Evolutionary conservation across 208 protist species (phyloP).

Genomic region (Endotrypanum monterogeii): DNA sequence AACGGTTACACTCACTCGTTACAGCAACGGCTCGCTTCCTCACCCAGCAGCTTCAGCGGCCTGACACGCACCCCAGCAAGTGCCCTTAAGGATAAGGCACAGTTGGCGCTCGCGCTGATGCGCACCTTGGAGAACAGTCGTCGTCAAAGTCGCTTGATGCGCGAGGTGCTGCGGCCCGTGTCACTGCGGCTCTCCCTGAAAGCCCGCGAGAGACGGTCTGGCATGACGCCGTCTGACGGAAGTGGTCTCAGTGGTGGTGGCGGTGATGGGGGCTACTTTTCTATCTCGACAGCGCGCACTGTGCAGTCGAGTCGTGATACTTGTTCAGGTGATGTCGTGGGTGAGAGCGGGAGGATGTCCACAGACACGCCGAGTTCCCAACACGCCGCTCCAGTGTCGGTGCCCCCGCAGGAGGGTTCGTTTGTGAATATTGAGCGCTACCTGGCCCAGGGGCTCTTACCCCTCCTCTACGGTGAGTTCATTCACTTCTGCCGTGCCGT

Average conservation of each 20-base stretch:
- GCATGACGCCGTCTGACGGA: neutral
- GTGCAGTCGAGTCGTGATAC: neutral
- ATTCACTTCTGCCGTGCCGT: constrained; percentile 1
- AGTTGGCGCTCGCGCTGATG: constrained; percentile 13
- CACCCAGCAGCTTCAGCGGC: neutral
- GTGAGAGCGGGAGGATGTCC: neutral
- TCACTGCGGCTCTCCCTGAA: neutral
- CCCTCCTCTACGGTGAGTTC: constrained; percentile 8
- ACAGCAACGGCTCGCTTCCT: neutral
- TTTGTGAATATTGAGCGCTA: constrained; percentile 6
- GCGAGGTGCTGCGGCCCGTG: constrained; percentile 6
- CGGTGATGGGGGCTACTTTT: neutral
- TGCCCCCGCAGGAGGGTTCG: neutral
- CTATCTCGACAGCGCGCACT: neutral
- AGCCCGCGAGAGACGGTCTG: neutral
- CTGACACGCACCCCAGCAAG: neutral
- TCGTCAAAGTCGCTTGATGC: neutral
- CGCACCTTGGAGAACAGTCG: neutral
- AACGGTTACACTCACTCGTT: neutral
- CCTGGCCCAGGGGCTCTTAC: neutral
- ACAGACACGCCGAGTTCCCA: neutral
- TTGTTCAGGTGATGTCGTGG: neutral
- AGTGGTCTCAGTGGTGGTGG: neutral
- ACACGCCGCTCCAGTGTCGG: neutral
- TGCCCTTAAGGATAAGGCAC: constrained; percentile 13